A percentile compares a stretch with the other conserved stretches of the same genome.
phyloP scores from a whole-genome alignment of 305 asterid species.

The Solanum hybrid region DNA sequence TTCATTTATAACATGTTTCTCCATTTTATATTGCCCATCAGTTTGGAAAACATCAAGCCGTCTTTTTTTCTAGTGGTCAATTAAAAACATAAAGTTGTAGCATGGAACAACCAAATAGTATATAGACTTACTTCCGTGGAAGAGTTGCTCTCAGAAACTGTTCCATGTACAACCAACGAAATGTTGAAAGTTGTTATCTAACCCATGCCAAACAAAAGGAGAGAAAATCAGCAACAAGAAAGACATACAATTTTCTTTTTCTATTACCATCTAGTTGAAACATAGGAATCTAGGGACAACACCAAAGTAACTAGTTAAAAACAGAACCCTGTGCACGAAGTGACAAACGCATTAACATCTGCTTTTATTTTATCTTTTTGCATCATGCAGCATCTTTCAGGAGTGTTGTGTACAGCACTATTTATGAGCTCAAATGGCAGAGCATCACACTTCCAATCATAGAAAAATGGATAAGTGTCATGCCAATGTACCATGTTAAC shows the following conservation, averaged over 20 bases:
- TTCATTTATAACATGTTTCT: conserved; percentile 4
- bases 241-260: background rate
- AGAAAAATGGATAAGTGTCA: background rate
- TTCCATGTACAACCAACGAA: conserved; percentile 76
- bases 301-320: background rate
- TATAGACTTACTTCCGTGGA: conserved; percentile 39
- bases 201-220: conserved; percentile 1
- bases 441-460: background rate
- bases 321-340: background rate
- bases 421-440: background rate
- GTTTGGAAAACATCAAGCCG: background rate
- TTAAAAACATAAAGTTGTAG: background rate
- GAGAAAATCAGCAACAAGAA: background rate
- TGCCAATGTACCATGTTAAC: background rate
- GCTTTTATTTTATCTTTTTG: background rate
- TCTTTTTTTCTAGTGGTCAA: background rate
- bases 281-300: background rate
- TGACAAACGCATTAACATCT: background rate
- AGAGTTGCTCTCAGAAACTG: conserved; percentile 62
- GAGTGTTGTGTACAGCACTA: background rate
- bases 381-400: background rate
- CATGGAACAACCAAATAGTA: background rate
- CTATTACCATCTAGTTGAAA: background rate
- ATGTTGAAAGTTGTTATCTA: conserved; percentile 84
- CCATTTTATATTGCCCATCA: background rate